phyloP scores from a whole-genome alignment of 768 basidiomycete species.

The Multifurca ochricompacta region DNA sequence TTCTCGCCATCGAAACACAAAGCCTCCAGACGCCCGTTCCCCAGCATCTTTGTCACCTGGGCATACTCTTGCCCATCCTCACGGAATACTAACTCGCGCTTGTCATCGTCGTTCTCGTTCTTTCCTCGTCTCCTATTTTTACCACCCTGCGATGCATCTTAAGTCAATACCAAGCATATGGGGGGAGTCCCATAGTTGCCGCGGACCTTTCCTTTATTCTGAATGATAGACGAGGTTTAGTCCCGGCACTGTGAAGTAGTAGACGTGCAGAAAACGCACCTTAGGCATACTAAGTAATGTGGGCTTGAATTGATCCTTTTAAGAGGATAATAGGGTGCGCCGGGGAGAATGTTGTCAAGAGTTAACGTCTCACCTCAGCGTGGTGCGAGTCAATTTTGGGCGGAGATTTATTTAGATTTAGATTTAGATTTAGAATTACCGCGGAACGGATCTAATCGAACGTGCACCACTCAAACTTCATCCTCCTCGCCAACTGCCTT shows the following conservation, averaged over 20 bases:
- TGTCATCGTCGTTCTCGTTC: conserved; percentile 99
- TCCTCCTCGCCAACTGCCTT: conserved; percentile 24
- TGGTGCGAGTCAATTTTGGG: conserved; percentile 2
- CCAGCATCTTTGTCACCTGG: conserved; percentile 97
- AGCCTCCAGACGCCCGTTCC: conserved; percentile 94
- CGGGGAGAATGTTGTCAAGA: background rate
- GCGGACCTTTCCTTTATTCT: conserved; percentile 74
- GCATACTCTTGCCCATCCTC: conserved; percentile 99
- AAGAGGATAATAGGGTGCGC: background rate
- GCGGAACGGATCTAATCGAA: conserved; percentile 14
- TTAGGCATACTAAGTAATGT: conserved; percentile 16
- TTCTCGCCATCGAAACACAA: conserved; percentile 98
- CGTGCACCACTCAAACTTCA: conserved; percentile 15
- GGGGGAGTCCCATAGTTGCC: background rate
- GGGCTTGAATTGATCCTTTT: background rate
- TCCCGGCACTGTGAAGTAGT: background rate
- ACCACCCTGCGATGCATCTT: conserved; percentile 60
- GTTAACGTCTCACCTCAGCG: background rate
- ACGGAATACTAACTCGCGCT: conserved; percentile 96
- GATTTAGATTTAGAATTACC: too few species aligned
- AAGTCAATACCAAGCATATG: conserved; percentile 2
- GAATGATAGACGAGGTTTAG: conserved; percentile 5
- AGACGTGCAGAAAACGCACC: background rate
- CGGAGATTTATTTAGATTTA: conserved; percentile 12
- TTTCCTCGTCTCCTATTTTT: conserved; percentile 99